Conservation (phyloP, 805 yeast species). For the Zygosaccharomyces kombuchaensis region DNA sequence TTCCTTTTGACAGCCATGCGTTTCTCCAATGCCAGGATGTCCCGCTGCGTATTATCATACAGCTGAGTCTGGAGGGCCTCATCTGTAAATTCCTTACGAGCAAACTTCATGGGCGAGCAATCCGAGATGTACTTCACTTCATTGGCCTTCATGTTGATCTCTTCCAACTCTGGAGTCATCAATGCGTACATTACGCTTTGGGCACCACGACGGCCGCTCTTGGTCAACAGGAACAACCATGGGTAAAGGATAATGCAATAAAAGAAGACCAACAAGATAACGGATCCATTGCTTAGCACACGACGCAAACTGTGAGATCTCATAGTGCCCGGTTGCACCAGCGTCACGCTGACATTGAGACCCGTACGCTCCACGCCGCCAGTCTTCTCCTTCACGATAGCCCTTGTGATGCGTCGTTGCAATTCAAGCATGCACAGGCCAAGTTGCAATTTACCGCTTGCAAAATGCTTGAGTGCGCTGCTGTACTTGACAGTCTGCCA, state of each 20-base stretch:
- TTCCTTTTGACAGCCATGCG: conserved; percentile 66
- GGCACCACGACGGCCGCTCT: conserved; percentile 72
- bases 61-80: conserved; percentile 54
- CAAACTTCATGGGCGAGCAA: conserved; percentile 52
- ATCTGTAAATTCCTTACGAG: conserved; percentile 62
- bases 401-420: conserved; percentile 58
- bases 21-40: conserved; percentile 61
- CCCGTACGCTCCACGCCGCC: conserved; percentile 34
- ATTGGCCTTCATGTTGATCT: conserved; percentile 55
- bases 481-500: conserved; percentile 55
- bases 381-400: conserved; percentile 57
- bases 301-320: conserved; percentile 83
- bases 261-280: conserved; percentile 60
- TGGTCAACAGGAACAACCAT: conserved; percentile 73
- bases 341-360: conserved; percentile 61
- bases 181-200: conserved; percentile 70
- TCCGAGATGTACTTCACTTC: conserved; percentile 55
- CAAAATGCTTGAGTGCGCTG: conserved; percentile 72
- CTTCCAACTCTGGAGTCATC: conserved; percentile 65
- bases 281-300: conserved; percentile 67
- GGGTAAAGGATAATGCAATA: conserved; percentile 62
- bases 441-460: conserved; percentile 74
- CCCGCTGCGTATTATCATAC: conserved; percentile 55
- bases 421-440: conserved; percentile 72
- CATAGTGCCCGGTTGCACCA: conserved; percentile 91